Conservation (phyloP, 495 filamentous ascomycete genomes). For the Glonium stellatum region DNA sequence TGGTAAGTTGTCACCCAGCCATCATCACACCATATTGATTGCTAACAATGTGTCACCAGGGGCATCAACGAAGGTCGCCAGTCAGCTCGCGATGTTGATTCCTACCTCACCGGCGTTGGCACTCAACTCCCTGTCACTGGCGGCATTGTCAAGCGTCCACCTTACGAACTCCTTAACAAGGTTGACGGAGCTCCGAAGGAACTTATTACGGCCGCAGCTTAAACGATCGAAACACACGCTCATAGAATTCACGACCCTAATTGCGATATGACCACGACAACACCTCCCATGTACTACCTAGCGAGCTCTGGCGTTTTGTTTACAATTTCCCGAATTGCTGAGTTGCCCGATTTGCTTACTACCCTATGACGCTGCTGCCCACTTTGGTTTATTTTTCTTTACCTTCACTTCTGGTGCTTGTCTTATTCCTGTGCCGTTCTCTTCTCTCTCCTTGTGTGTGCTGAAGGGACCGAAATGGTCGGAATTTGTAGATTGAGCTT, state of each 20-base stretch:
- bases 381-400: neutral
- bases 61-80: constrained; percentile 98
- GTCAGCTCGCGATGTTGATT: constrained; percentile 87
- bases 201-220: constrained; percentile 34
- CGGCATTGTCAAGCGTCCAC: constrained; percentile 82
- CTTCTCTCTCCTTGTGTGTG: neutral
- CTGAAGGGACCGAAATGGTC: neutral
- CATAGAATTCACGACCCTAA: too few species aligned
- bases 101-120: constrained; percentile 69
- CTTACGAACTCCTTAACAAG: constrained; percentile 48
- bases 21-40: neutral
- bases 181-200: constrained; percentile 28
- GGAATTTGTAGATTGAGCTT: neutral
- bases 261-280: too few species aligned
- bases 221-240: constrained; percentile 1
- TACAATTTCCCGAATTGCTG: neutral
- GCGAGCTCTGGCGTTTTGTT: neutral
- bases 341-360: too few species aligned
- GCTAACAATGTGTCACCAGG: constrained; percentile 40
- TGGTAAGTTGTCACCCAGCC: constrained; percentile 57
- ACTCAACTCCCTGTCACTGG: constrained; percentile 86
- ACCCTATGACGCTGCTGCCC: neutral
- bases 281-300: neutral
- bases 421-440: neutral
- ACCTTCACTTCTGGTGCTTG: neutral